phyloP scores from a whole-genome alignment of 208 protist species.

The Trichomonas tenax region DNA sequence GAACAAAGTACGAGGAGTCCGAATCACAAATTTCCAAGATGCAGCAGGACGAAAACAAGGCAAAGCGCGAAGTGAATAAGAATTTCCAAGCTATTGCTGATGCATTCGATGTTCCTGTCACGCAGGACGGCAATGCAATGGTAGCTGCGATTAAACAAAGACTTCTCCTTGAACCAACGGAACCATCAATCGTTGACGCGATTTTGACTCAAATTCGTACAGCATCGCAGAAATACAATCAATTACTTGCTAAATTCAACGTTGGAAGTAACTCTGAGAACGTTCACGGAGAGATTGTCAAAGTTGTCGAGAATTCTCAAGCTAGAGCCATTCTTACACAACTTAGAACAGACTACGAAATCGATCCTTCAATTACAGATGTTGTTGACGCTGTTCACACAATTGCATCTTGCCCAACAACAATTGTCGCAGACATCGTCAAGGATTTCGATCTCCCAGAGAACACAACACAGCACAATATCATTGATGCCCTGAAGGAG shows the following conservation, averaged over 20 bases:
- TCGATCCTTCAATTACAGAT: background rate
- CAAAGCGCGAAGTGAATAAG: background rate
- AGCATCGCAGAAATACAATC: background rate
- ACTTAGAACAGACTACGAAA: background rate
- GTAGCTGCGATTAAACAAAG: background rate
- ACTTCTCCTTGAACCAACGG: background rate
- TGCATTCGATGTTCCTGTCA: background rate
- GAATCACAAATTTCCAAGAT: background rate
- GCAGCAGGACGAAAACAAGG: background rate
- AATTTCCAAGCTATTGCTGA: background rate
- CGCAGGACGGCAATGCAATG: background rate
- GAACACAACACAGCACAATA: background rate
- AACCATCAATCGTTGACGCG: background rate
- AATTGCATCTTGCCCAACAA: background rate
- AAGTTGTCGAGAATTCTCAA: background rate
- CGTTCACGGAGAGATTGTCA: background rate
- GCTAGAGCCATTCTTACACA: background rate
- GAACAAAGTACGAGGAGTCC: background rate
- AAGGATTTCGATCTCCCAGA: background rate
- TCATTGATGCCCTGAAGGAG: background rate
- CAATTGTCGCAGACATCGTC: background rate
- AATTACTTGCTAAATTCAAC: background rate
- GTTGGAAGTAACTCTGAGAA: background rate
- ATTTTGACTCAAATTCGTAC: background rate
- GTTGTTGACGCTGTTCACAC: background rate